Evolutionary conservation across 768 basidiomycete genomes (phyloP).

Genomic region (Tylopilus subfusipes): DNA sequence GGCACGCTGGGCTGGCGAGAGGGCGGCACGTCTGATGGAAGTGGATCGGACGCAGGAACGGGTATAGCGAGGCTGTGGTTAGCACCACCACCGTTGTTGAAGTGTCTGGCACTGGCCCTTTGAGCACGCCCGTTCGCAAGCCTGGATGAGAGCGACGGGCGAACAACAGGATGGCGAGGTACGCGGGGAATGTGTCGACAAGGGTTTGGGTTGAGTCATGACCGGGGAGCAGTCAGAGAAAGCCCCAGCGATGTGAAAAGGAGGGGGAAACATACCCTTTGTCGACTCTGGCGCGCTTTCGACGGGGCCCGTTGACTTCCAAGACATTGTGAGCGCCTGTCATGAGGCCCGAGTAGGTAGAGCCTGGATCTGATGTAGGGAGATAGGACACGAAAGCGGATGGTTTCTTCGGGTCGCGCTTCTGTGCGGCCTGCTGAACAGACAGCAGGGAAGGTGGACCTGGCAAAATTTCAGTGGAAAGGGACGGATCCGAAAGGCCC

Average conservation of each 20-base stretch:
- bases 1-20: slow-evolving; percentile 36
- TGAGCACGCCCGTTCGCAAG: slow-evolving; percentile 64
- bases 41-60: slow-evolving; percentile 32
- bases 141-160: slow-evolving; percentile 34
- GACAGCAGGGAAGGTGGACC: slow-evolving; percentile 77
- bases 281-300: slow-evolving; percentile 71
- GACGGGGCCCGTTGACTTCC: slow-evolving; percentile 60
- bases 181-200: slow-evolving; percentile 21
- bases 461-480: slow-evolving; percentile 88
- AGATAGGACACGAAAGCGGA: slow-evolving; percentile 70
- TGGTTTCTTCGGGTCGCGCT: slow-evolving; percentile 80
- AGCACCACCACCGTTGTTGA: slow-evolving; percentile 41
- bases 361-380: slow-evolving; percentile 80
- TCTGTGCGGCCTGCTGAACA: slow-evolving; percentile 65
- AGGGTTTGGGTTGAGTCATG: slow-evolving; percentile 26
- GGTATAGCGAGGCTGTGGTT: slow-evolving; percentile 34
- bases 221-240: slow-evolving; percentile 23
- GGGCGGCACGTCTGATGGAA: slow-evolving; percentile 40
- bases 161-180: slow-evolving; percentile 9
- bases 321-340: slow-evolving; percentile 56
- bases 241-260: slow-evolving; percentile 20
- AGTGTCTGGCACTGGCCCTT: slow-evolving; percentile 65
- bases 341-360: slow-evolving; percentile 79
- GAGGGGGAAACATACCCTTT: slow-evolving; percentile 56
- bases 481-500: slow-evolving; percentile 60